Evolutionary conservation across 495 filamentous ascomycete genomes (phyloP).

Genomic region (Podospora comata): DNA sequence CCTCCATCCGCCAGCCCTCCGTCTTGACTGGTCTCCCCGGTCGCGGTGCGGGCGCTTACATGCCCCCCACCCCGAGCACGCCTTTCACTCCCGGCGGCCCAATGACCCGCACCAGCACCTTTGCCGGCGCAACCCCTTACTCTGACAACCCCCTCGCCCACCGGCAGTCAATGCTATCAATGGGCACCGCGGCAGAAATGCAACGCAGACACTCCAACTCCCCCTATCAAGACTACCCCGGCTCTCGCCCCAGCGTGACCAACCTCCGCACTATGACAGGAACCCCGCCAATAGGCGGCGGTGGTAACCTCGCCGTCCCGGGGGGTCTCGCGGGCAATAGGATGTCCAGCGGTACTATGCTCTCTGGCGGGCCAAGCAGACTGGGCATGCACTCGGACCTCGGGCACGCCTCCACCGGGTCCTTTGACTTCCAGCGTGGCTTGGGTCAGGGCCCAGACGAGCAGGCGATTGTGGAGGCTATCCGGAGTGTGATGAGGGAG

Average conservation of each 20-base stretch:
- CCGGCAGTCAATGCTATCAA: conserved; percentile 51
- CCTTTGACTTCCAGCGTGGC: conserved; percentile 72
- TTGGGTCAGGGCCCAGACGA: conserved; percentile 63
- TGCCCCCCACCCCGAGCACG: conserved; percentile 72
- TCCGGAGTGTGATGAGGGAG: conserved; percentile 77
- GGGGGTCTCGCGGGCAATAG: conserved; percentile 39
- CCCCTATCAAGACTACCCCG: conserved; percentile 51
- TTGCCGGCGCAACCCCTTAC: conserved; percentile 36
- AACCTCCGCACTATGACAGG: conserved; percentile 39
- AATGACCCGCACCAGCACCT: conserved; percentile 43
- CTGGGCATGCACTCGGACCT: conserved; percentile 39
- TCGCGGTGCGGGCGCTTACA: conserved; percentile 58
- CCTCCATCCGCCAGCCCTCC: conserved; percentile 88
- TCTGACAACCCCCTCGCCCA: conserved; percentile 39
- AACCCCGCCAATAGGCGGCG: conserved; percentile 40
- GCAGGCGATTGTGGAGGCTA: conserved; percentile 74
- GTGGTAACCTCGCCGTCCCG: conserved; percentile 31
- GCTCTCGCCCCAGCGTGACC: conserved; percentile 23
- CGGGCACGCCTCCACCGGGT: conserved; percentile 56
- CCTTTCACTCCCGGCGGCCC: conserved; percentile 50
- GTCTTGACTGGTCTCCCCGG: conserved; percentile 83
- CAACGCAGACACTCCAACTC: conserved; percentile 37
- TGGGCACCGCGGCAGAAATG: conserved; percentile 45
- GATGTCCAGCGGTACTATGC: conserved; percentile 35
- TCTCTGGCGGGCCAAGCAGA: conserved; percentile 41